Evolutionary conservation across 2,329 filamentous ascomycete genomes (phyloP), one percentile per base, ranked within the genome.

Genomic region (Lasiodiplodia theobromae): DNA sequence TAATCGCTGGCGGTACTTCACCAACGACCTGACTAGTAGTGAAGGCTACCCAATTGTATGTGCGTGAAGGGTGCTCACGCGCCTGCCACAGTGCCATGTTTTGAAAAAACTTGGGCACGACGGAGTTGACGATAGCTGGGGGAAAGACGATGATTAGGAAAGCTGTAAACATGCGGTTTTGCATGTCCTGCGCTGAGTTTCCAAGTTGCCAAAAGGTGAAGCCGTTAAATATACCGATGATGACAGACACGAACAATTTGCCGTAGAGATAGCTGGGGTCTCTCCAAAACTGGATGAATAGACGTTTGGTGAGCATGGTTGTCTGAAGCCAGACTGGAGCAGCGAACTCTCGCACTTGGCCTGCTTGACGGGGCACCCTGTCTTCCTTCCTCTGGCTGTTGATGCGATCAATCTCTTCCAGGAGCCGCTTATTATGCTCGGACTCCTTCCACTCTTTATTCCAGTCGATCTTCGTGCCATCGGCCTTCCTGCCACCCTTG

Each of bases 11-110:
- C 0, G 92, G 92, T 25, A 95, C 89, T 75, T 95, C 92, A 38
- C 86, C 87, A 18, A 94, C 82, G 4, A 94, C 84, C 73, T 91
- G 90, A 0, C 92, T 91, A 0, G 91, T 92, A 74, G 86, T 88
- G 78, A 94, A 94, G 0, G 92, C 91, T 40, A 91, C 79, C 89
- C 91, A 94, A 65, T 89, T 89, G 77, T 94, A 95, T 69, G 93
- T 93, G 23, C 91, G 86, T 4, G 87, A 90, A 1, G 91, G 91
- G 18, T 90, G 86, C 77, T 95, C 92, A 52, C 92, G 86, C 0
- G 88, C 87, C 79, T 91, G 87, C 90, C 91, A 95, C 2, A 94
- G 82, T 0, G 86, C 85, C 77, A 91, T 87, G 77, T 92, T 92
- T 72, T 85, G 83, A 78, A 89, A 92, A 84, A 94, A 94, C 72